phyloP scores from a whole-genome alignment of 257 asterid genomes.

The Fraxinus cuspidata region DNA sequence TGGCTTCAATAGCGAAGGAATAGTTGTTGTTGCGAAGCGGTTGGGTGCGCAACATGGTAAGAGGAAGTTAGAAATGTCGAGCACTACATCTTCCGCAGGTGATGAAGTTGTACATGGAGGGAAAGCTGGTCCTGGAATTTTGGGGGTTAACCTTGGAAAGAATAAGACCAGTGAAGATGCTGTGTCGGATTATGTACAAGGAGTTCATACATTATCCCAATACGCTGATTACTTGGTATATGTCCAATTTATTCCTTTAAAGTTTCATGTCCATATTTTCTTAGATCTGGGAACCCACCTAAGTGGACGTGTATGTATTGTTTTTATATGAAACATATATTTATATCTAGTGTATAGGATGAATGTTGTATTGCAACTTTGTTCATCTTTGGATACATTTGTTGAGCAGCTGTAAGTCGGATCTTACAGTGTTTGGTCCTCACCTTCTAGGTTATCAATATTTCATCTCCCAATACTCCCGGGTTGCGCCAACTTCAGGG shows the following conservation, averaged over 20 bases:
- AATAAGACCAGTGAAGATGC: slow-evolving; percentile 98
- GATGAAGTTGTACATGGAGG: slow-evolving; percentile 90
- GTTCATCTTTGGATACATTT: slow-evolving; percentile 9
- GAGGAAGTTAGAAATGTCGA: slow-evolving; percentile 86
- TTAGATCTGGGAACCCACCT: background rate
- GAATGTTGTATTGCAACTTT: background rate
- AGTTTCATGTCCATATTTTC: background rate
- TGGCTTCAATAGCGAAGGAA: slow-evolving; percentile 99
- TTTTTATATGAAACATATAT: background rate
- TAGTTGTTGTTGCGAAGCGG: slow-evolving; percentile 93
- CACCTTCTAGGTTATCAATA: slow-evolving; percentile 69
- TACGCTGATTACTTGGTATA: slow-evolving; percentile 97
- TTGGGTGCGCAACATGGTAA: slow-evolving; percentile 97
- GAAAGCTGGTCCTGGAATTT: slow-evolving; percentile 98
- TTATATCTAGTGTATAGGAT: background rate
- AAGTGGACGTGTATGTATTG: background rate
- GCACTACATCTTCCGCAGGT: slow-evolving; percentile 60
- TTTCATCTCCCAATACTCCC: slow-evolving; percentile 97
- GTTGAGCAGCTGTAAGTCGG: slow-evolving; percentile 3
- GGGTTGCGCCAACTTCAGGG: slow-evolving; percentile 98
- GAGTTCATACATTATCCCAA: slow-evolving; percentile 96
- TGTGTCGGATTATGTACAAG: slow-evolving; percentile 95
- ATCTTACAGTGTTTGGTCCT: slow-evolving; percentile 13
- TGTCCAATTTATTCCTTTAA: slow-evolving; percentile 2
- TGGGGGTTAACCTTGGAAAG: slow-evolving; percentile 97